Base-by-base conservation (phyloP, 2,329 filamentous ascomycete genomes). In the Coniochaeta hoffmannii region DNA sequence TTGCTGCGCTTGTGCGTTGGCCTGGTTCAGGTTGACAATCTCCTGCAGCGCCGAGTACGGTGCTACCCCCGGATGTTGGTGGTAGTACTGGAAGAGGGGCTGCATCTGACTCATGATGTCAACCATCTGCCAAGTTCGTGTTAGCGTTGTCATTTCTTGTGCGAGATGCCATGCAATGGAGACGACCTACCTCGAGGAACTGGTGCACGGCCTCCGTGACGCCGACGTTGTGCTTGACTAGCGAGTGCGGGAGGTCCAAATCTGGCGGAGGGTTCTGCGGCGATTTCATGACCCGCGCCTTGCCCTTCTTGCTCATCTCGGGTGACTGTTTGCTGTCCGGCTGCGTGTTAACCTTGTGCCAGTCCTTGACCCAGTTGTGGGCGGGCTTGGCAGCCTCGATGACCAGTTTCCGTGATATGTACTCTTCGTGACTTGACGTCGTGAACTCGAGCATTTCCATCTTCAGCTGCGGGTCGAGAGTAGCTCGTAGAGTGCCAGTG, bases 361-460 rank as follows among this genome's bases (percentile, higher is more conserved):
- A 87, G 24, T 86, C 83, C 70, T 86, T 86, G 62, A 80, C 74
- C 83, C 83, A 87, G 59, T 78, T 76, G 60, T 86, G 83, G 26
- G 79, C 73, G 2, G 83, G 83, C 62, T 80, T 79, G 14, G 83
- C 82, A 7, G 81, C 80, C 46, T 85, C 75, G 36, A 86, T 79
- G 9, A 85, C 80, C 60, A 78, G 77, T 58, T 77, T 82, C 54
- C 90, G 83, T 22, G 91, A 86, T 49, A 97, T 76, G 64, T 88
- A 96, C 71, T 97, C 92, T 62, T 92, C 89, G 64, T 95, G 88
- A 52, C 78, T 80, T 34, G 77, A 81, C 1, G 89, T 90, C 50
- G 85, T 78, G 62, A 97, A 92, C 64, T 96, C 90, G 51, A 97
- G 80, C 58, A 90, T 77, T 59, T 96, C 90, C 57, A 99, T 87